A percentile compares a stretch with the other conserved stretches of the same genome.
phyloP scores from a whole-genome alignment of 306 rosid genomes.

The Malus sieversii region DNA sequence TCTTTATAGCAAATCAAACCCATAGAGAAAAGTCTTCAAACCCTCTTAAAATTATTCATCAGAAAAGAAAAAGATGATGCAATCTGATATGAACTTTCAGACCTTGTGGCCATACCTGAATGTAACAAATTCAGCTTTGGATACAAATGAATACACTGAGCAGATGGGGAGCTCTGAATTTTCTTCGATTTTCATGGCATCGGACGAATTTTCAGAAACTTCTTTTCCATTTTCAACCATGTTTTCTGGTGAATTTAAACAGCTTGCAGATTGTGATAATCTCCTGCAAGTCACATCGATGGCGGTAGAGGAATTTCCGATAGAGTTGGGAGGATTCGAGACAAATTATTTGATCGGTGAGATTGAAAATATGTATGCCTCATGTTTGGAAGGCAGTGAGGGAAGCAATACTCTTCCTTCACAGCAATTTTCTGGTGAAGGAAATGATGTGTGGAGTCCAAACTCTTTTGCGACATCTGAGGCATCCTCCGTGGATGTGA shows the following conservation, averaged over 20 bases:
- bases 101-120: constrained; percentile 27
- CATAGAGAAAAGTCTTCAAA: background rate
- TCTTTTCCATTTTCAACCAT: constrained; percentile 13
- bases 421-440: constrained; percentile 15
- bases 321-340: constrained; percentile 33
- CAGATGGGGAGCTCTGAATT: constrained; percentile 21
- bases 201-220: constrained; percentile 16
- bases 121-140: constrained; percentile 24
- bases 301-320: constrained; percentile 18
- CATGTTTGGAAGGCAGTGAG: constrained; percentile 28
- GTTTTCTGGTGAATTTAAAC: constrained; percentile 17
- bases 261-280: constrained; percentile 18
- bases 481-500: constrained; percentile 14
- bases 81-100: constrained; percentile 18
- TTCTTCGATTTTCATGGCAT: constrained; percentile 10
- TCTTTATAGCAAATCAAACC: constrained; percentile 4
- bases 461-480: constrained; percentile 38
- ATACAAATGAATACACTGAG: constrained; percentile 18
- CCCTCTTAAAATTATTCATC: background rate
- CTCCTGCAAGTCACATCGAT: constrained; percentile 27
- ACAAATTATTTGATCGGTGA: background rate
- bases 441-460: constrained; percentile 41
- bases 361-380: constrained; percentile 3
- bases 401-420: constrained; percentile 24
- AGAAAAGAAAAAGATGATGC: constrained; percentile 25